Conservation (phyloP, 306 rosid species). For the Quercus robur region DNA sequence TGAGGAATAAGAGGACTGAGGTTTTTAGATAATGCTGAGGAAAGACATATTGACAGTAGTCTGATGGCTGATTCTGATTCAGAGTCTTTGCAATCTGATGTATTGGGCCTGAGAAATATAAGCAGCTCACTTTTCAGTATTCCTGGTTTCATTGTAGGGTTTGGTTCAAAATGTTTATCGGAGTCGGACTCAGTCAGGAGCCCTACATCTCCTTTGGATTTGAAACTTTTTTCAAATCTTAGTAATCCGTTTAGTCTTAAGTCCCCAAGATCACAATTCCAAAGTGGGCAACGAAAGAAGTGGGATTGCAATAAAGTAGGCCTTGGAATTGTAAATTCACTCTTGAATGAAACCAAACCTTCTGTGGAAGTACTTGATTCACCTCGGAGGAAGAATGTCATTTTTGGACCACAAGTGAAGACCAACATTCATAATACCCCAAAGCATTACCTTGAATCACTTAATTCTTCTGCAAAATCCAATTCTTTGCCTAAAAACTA, state of each 20-base stretch:
- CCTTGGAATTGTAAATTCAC: slow-evolving; percentile 69
- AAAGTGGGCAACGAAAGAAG: slow-evolving; percentile 39
- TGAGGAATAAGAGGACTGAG: slow-evolving; percentile 32
- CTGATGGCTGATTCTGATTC: slow-evolving; percentile 72
- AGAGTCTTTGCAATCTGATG: slow-evolving; percentile 39
- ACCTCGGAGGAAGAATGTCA: slow-evolving; percentile 51
- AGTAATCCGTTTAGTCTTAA: slow-evolving; percentile 49
- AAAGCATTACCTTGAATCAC: slow-evolving; percentile 27
- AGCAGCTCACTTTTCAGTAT: slow-evolving; percentile 58
- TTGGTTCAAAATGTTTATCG: slow-evolving; percentile 41
- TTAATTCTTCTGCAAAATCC: slow-evolving; percentile 46
- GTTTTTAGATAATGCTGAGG: slow-evolving; percentile 26
- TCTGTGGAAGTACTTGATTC: slow-evolving; percentile 39
- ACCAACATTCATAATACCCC: slow-evolving; percentile 36
- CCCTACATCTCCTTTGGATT: slow-evolving; percentile 80
- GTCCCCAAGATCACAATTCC: slow-evolving; percentile 34
- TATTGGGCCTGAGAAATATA: slow-evolving; percentile 44
- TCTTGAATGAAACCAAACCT: slow-evolving; percentile 48
- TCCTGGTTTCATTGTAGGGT: slow-evolving; percentile 63
- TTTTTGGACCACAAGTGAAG: slow-evolving; percentile 71
- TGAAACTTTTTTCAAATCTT: slow-evolving; percentile 54
- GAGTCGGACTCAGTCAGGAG: slow-evolving; percentile 71
- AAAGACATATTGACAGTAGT: slow-evolving; percentile 24
- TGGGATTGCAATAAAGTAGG: slow-evolving; percentile 55
- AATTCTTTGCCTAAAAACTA: slow-evolving; percentile 76